These are phyloP conservation scores for Actinomortierella ambigua DNA, from an alignment of 371 early-diverging fungal species.

Conservation along the genomic window DNA sequence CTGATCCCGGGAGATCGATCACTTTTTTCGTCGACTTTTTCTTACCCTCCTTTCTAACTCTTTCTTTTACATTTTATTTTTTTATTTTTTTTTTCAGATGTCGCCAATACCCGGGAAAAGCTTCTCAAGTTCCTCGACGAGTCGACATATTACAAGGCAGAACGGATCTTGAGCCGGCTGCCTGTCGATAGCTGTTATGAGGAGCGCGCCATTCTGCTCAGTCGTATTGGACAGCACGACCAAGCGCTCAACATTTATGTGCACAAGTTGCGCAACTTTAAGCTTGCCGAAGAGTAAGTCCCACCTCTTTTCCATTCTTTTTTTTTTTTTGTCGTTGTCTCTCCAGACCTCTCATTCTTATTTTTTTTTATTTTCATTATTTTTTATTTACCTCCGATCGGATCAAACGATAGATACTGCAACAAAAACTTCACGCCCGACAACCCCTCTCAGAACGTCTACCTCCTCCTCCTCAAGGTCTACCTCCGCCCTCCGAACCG, in stretches of 20 bases:
- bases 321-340: conserved; percentile 2
- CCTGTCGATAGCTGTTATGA: conserved; percentile 82
- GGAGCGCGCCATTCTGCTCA: conserved; percentile 83
- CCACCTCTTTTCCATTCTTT: background rate
- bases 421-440: conserved; percentile 66
- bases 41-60: background rate
- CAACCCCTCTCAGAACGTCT: conserved; percentile 64
- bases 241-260: conserved; percentile 87
- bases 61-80: background rate
- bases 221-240: conserved; percentile 84
- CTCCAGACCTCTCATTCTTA: background rate
- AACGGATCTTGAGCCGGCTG: conserved; percentile 73
- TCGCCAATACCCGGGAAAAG: conserved; percentile 45
- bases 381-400: too few relatives aligned
- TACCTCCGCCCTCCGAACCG: conserved; percentile 61
- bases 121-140: conserved; percentile 69
- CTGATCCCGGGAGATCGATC: background rate
- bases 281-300: conserved; percentile 78
- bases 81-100: background rate
- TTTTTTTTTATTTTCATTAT: background rate
- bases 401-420: conserved; percentile 84
- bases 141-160: conserved; percentile 76
- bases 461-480: conserved; percentile 66
- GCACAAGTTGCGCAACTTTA: conserved; percentile 72
- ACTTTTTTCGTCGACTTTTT: background rate